A percentile compares a stretch with the other conserved stretches of the same genome.
Conservation (phyloP, 2,329 filamentous ascomycete genomes). For the Cytospora piceae region DNA sequence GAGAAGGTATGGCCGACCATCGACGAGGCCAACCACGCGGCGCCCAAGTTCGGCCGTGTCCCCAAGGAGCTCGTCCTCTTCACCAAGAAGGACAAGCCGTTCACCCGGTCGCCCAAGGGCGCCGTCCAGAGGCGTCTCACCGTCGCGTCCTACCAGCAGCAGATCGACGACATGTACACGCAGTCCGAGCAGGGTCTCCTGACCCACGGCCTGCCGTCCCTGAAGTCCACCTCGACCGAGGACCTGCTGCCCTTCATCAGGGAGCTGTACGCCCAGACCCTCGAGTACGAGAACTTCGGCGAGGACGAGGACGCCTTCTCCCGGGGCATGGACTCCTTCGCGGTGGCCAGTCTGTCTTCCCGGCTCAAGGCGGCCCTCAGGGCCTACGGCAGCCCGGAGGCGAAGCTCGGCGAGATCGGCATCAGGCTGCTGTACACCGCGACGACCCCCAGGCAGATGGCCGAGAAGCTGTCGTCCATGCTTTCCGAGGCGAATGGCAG, state of each 20-base stretch:
- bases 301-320: slow-evolving; percentile 25
- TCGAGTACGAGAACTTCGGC: slow-evolving; percentile 14
- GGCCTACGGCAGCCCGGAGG: slow-evolving; percentile 5
- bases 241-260: slow-evolving; percentile 21
- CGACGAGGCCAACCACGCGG: slow-evolving; percentile 26
- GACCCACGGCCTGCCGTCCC: slow-evolving; percentile 14
- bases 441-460: slow-evolving; percentile 10
- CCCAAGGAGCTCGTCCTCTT: slow-evolving; percentile 29
- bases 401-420: slow-evolving; percentile 14
- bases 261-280: slow-evolving; percentile 20
- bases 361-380: slow-evolving; percentile 26
- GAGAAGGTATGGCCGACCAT: slow-evolving; percentile 23
- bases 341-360: slow-evolving; percentile 15
- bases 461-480: slow-evolving; percentile 8
- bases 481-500: slow-evolving; percentile 5
- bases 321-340: slow-evolving; percentile 25
- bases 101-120: slow-evolving; percentile 25
- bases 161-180: slow-evolving; percentile 25
- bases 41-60: slow-evolving; percentile 26
- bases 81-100: slow-evolving; percentile 22
- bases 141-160: slow-evolving; percentile 17
- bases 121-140: slow-evolving; percentile 24
- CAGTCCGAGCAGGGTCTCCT: slow-evolving; percentile 22
- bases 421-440: slow-evolving; percentile 17
- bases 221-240: slow-evolving; percentile 16